These are phyloP conservation scores for Chrysanthemum makinoi DNA, from an alignment of 129 eudicot genomes.

Conservation along the genomic window DNA sequence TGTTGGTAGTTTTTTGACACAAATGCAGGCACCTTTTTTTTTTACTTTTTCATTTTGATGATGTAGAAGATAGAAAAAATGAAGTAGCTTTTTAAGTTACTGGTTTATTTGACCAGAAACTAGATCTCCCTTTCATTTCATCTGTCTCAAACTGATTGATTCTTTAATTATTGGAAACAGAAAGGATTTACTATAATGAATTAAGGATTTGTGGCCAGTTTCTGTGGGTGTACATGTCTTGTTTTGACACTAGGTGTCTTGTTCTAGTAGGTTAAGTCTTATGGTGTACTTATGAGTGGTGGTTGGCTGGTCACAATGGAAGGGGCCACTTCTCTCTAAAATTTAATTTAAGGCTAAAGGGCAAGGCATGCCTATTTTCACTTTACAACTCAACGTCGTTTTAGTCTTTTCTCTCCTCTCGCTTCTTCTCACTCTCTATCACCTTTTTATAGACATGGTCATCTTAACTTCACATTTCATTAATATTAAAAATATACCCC, in stretches of 20 bases:
- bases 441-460: too few species aligned
- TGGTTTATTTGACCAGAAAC: neutral
- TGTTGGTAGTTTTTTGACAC: conserved; percentile 23
- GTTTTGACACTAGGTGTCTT: conserved; percentile 3
- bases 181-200: neutral
- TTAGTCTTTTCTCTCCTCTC: too few species aligned
- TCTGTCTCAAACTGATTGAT: neutral
- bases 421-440: too few species aligned
- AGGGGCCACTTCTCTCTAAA: neutral
- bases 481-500: too few species aligned
- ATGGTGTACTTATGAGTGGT: too few species aligned
- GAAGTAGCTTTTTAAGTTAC: conserved; percentile 9
- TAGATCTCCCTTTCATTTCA: conserved; percentile 13
- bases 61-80: conserved; percentile 22
- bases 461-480: too few species aligned
- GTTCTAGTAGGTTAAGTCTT: neutral
- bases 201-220: neutral
- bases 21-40: neutral
- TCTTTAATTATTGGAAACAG: too few species aligned
- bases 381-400: too few species aligned
- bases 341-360: neutral
- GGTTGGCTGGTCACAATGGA: neutral
- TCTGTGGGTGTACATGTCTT: neutral
- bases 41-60: conserved; percentile 12
- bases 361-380: too few species aligned